Evolutionary conservation across 306 rosid species (phyloP).

Genomic region (Casuarina cunninghamiana): DNA sequence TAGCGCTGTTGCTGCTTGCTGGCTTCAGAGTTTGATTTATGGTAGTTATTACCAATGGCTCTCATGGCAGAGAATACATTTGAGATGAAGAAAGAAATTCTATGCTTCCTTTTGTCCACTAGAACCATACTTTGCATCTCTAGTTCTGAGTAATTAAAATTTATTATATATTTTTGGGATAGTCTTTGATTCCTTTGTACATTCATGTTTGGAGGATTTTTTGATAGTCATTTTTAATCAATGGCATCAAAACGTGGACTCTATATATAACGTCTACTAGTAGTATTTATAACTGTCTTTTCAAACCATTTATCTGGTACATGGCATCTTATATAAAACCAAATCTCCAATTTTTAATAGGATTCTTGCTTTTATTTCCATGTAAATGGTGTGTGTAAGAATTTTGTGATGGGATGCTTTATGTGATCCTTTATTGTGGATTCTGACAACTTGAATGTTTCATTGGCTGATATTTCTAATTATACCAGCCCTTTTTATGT

Average conservation of each 20-base stretch:
- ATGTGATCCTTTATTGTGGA: background rate
- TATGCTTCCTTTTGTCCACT: background rate
- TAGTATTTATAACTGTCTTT: background rate
- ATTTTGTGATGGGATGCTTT: background rate
- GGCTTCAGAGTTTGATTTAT: background rate
- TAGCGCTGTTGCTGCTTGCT: slow-evolving; percentile 9
- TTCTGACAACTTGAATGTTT: background rate
- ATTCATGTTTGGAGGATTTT: background rate
- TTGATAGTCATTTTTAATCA: background rate
- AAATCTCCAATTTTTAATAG: background rate
- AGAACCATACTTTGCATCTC: background rate
- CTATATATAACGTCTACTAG: background rate
- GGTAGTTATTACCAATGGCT: slow-evolving; percentile 2
- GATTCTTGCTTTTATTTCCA: background rate
- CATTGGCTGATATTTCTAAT: background rate
- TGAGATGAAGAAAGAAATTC: background rate
- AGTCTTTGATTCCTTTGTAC: background rate
- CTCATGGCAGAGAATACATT: background rate
- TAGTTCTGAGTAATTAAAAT: background rate
- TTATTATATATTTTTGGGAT: background rate
- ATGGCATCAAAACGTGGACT: background rate
- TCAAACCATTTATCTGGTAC: background rate
- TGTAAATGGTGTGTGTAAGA: background rate
- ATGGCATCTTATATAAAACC: background rate
- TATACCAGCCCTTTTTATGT: background rate